Percentiles rank a stretch among this genome's conserved stretches.
These are phyloP conservation scores for Reticulascus tulasneorum DNA, from an alignment of 2,329 filamentous ascomycete genomes.

Conservation along the genomic window DNA sequence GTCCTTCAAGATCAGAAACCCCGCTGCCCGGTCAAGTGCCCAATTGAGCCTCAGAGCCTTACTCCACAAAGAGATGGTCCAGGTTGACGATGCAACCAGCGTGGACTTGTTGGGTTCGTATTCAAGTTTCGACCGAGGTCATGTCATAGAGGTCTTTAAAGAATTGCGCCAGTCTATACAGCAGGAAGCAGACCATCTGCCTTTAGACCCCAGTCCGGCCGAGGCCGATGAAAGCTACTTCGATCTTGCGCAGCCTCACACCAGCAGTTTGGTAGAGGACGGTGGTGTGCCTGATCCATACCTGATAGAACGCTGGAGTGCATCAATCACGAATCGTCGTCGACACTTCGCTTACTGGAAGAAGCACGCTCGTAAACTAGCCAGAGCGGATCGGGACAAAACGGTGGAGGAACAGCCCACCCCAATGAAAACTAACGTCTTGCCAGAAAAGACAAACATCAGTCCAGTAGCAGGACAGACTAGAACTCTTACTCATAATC, in stretches of 20 bases:
- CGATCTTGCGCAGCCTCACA: background rate
- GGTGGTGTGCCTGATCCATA: too few relatives aligned
- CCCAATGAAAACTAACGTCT: too few relatives aligned
- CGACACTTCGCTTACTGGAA: constrained; percentile 4
- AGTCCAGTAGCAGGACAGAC: too few relatives aligned
- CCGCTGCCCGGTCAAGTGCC: background rate
- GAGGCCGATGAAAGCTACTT: background rate
- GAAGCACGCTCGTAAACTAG: constrained; percentile 3
- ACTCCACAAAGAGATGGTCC: background rate
- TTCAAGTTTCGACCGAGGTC: background rate
- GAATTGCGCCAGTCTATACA: background rate
- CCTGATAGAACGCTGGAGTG: background rate
- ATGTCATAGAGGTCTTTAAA: background rate
- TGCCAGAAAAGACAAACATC: too few relatives aligned
- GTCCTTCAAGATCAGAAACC: background rate
- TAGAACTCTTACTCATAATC: too few relatives aligned
- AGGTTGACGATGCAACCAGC: background rate
- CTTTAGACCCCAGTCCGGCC: too few relatives aligned
- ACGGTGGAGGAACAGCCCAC: too few relatives aligned
- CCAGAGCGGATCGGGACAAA: background rate
- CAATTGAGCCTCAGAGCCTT: background rate
- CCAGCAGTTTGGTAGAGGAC: too few relatives aligned
- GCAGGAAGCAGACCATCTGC: background rate
- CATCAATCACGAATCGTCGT: background rate
- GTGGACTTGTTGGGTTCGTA: background rate